Evolutionary conservation across 2,329 filamentous ascomycete species (phyloP).

Genomic region (Dryadomyces quercus-mongolicae): DNA sequence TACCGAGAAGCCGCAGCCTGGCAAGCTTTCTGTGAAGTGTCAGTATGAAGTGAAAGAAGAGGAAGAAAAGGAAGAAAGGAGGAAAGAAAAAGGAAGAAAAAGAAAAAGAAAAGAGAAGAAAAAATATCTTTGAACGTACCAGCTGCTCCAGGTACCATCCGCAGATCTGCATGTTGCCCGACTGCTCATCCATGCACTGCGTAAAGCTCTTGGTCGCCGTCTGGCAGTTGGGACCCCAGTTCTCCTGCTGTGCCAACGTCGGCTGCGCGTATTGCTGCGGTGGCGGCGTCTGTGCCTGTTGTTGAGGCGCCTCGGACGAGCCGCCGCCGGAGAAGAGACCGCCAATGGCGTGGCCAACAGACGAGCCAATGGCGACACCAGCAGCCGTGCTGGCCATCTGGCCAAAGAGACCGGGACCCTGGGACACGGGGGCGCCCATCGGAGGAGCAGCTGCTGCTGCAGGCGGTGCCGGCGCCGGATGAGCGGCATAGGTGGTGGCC

Average conservation of each 20-base stretch:
- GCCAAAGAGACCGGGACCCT: conserved; percentile 78
- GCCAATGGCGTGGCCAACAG: conserved; percentile 88
- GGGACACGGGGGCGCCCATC: conserved; percentile 29
- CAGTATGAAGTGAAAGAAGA: not conserved
- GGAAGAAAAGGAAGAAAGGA: not conserved
- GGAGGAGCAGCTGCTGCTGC: conserved; percentile 31
- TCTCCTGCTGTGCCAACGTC: conserved; percentile 33
- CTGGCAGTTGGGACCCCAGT: conserved; percentile 57
- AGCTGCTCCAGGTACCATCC: conserved; percentile 98
- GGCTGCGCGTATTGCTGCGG: conserved; percentile 24
- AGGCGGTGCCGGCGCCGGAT: conserved; percentile 26
- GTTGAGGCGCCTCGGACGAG: conserved; percentile 42
- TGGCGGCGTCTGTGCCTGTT: conserved; percentile 33
- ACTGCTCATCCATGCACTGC: conserved; percentile 91
- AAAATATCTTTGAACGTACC: conserved; percentile 25
- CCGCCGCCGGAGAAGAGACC: conserved; percentile 72
- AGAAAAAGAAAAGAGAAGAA: conserved; percentile 21
- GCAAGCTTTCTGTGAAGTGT: conserved; percentile 54
- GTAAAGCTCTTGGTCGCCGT: conserved; percentile 77
- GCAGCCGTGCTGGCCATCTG: conserved; percentile 97
- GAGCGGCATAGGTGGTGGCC: conserved; percentile 53
- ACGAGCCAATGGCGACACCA: conserved; percentile 91
- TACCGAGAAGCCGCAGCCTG: conserved; percentile 65
- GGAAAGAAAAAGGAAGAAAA: not conserved
- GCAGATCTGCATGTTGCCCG: conserved; percentile 90